A percentile compares a stretch with the other conserved stretches of the same genome.
These are phyloP conservation scores for Pochonia chlamydosporia DNA, from an alignment of 2,329 filamentous ascomycete genomes.

Conservation along the genomic window DNA sequence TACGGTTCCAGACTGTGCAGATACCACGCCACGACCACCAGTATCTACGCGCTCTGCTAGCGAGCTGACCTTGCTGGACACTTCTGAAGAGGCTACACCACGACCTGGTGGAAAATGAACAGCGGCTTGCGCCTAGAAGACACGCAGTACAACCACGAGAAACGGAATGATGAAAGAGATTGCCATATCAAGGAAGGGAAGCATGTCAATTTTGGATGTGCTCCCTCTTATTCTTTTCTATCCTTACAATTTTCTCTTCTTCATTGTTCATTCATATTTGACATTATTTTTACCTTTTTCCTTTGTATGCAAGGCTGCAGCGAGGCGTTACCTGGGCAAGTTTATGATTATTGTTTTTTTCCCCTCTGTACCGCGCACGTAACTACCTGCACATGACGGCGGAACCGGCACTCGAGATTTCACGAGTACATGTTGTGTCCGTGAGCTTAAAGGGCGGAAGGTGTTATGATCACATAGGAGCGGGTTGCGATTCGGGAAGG, in stretches of 20 bases:
- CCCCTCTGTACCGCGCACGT: background rate
- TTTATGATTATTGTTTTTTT: background rate
- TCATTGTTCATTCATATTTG: background rate
- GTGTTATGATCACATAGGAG: too few species aligned
- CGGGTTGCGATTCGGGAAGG: too few species aligned
- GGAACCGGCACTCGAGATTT: background rate
- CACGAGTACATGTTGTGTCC: background rate
- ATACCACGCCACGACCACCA: slow-evolving; percentile 30
- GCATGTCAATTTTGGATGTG: background rate
- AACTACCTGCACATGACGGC: slow-evolving; percentile 3
- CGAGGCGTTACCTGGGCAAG: slow-evolving; percentile 14
- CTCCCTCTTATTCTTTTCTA: slow-evolving; percentile 5
- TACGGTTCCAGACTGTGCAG: background rate
- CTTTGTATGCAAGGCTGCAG: slow-evolving; percentile 15
- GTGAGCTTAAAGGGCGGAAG: too few species aligned
- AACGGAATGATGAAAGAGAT: background rate
- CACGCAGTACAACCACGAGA: background rate
- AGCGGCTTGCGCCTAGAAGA: background rate
- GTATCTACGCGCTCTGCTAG: slow-evolving; percentile 5
- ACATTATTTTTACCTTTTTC: slow-evolving; percentile 6
- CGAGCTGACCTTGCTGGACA: background rate
- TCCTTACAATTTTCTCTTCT: slow-evolving; percentile 7
- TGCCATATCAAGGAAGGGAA: background rate
- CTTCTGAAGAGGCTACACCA: slow-evolving; percentile 33
- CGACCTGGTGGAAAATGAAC: slow-evolving; percentile 24